Conservation (phyloP, 2,329 filamentous ascomycete genomes). For the Kalaharituber pfeilii region DNA sequence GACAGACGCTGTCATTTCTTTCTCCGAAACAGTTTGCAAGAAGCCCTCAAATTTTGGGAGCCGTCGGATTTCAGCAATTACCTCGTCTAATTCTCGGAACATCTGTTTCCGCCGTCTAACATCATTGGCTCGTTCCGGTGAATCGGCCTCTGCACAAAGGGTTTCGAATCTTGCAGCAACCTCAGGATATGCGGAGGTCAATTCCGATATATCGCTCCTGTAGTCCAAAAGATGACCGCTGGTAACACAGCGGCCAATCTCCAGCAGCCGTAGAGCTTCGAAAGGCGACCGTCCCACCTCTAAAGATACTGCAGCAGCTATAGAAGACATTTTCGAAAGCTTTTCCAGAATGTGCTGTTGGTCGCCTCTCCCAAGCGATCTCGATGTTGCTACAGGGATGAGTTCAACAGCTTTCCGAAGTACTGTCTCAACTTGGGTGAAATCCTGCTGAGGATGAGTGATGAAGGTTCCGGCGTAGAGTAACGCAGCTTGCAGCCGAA, state of each 20-base stretch:
- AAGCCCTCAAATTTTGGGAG: background rate
- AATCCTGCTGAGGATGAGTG: background rate
- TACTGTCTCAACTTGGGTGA: background rate
- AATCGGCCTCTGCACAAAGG: background rate
- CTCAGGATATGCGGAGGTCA: background rate
- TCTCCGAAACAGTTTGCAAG: conserved; percentile 1
- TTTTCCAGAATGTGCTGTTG: conserved; percentile 7
- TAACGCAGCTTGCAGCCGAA: background rate
- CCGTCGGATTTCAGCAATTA: background rate
- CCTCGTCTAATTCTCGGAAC: background rate
- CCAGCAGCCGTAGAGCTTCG: background rate
- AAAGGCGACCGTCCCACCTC: background rate
- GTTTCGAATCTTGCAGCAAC: background rate
- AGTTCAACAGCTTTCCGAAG: background rate
- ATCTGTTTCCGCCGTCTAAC: background rate
- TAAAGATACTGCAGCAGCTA: conserved; percentile 5
- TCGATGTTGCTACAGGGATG: background rate
- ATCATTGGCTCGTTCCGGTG: background rate
- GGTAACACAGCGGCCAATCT: background rate
- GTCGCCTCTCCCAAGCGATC: conserved; percentile 2
- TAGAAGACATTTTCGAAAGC: background rate
- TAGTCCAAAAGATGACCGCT: background rate
- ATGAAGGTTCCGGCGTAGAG: background rate
- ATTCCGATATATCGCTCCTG: background rate
- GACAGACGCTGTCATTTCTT: too few species aligned